phyloP scores from a whole-genome alignment of 192 early-diverging fungal species.

The Chytriomyces sp. region DNA sequence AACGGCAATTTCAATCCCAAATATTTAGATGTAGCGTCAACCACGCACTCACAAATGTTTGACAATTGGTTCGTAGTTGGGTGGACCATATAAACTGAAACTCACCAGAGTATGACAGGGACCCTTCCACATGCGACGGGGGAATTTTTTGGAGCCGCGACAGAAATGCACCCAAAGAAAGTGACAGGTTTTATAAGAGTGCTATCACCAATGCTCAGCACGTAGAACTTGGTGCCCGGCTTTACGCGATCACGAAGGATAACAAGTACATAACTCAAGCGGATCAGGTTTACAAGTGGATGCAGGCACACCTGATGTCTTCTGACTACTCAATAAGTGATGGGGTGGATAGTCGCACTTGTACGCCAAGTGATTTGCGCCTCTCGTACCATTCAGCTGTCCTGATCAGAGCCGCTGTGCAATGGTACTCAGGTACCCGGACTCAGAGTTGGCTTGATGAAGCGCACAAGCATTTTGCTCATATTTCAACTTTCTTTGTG shows the following conservation, averaged over 20 bases:
- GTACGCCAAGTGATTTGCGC: neutral
- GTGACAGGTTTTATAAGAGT: slow-evolving; percentile 40
- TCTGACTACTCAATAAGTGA: slow-evolving; percentile 17
- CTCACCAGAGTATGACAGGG: no score
- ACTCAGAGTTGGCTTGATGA: slow-evolving; percentile 3
- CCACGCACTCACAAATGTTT: slow-evolving; percentile 41
- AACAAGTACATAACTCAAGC: slow-evolving; percentile 32
- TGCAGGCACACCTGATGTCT: slow-evolving; percentile 9
- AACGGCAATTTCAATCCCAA: slow-evolving; percentile 7
- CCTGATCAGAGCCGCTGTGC: slow-evolving; percentile 15
- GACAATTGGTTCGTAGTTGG: slow-evolving; percentile 48
- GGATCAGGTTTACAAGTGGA: slow-evolving; percentile 41
- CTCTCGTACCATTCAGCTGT: slow-evolving; percentile 31
- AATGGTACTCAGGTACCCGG: slow-evolving; percentile 17
- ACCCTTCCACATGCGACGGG: slow-evolving; percentile 41
- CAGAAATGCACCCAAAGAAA: slow-evolving; percentile 5
- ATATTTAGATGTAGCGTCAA: slow-evolving; percentile 32
- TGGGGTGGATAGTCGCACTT: slow-evolving; percentile 12
- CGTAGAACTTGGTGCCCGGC: slow-evolving; percentile 39
- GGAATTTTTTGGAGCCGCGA: slow-evolving; percentile 56
- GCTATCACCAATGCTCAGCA: slow-evolving; percentile 49
- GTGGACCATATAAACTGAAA: no score
- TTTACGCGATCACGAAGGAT: slow-evolving; percentile 33
- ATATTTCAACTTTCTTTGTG: neutral
- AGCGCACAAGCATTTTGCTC: slow-evolving; percentile 18